Conservation (phyloP, 371 early-diverging fungal species). For the Gilbertella persicaria region DNA sequence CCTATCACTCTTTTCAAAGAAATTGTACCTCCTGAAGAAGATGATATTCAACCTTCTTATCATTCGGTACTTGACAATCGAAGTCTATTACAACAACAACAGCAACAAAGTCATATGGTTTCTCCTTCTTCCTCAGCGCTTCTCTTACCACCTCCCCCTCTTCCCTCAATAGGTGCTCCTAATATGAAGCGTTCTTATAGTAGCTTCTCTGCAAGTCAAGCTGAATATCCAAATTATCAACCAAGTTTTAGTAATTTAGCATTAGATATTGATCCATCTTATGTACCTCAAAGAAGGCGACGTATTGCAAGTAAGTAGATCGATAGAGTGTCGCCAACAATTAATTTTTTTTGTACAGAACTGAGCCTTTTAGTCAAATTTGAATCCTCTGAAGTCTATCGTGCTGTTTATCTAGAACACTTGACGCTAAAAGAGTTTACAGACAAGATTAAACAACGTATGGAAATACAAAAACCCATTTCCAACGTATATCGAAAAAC, state of each 20-base stretch:
- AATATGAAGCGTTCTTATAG: too few species aligned
- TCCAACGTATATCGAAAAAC: slow-evolving; percentile 13
- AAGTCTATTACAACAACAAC: background rate
- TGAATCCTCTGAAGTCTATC: slow-evolving; percentile 35
- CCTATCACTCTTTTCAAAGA: slow-evolving; percentile 37
- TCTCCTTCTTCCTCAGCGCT: too few species aligned
- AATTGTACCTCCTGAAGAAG: slow-evolving; percentile 27
- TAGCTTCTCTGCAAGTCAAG: too few species aligned
- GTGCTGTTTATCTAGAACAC: slow-evolving; percentile 59
- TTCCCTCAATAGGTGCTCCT: background rate
- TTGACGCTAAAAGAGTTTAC: slow-evolving; percentile 48
- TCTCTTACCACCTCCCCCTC: background rate
- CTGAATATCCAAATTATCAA: background rate
- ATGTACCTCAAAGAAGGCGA: slow-evolving; percentile 34
- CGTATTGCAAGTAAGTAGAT: slow-evolving; percentile 32
- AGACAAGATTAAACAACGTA: slow-evolving; percentile 35
- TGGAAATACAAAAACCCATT: slow-evolving; percentile 35
- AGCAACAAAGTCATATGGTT: background rate
- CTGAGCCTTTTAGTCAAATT: slow-evolving; percentile 55
- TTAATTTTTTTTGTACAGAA: slow-evolving; percentile 4
- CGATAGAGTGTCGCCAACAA: slow-evolving; percentile 3
- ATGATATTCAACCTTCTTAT: slow-evolving; percentile 13
- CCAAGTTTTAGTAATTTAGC: background rate
- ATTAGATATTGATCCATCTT: slow-evolving; percentile 37
- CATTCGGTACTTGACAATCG: background rate